Evolutionary conservation across 2,329 filamentous ascomycete genomes (phyloP), one percentile per base, ranked within the genome.

Genomic region (Epicoccum sorghinum): DNA sequence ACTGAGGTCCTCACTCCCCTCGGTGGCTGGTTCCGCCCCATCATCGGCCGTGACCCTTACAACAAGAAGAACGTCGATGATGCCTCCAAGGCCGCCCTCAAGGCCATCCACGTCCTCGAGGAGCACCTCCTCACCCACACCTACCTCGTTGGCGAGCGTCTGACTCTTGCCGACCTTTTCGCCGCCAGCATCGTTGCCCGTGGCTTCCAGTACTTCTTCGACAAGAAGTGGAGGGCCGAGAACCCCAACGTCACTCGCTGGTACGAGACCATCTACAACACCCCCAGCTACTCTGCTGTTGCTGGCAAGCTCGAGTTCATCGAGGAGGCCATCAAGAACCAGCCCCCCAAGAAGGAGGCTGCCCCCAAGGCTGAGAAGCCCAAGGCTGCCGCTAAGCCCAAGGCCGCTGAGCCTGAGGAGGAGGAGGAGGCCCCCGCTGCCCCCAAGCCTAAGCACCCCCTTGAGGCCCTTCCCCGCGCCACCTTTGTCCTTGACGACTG

Each of bases 41-140:
- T 98, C 67, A 77, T 91, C 68, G 95, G 95, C 75, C 81, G 83
- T 71, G 85, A 86, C 70, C 82, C 87, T 66, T 99, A 98, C 87
- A 98, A 97, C 89, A 99, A 98, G 91, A 97, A 96, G 90, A 82
- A 80, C 73, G 89, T 95, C 59, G 93, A 98, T 51, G 91, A 96
- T 25, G 79, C 84, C 66, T 80, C 86, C 75, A 90, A 91, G 82
- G 81, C 77, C 60, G 79, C 89, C 56, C 78, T 84, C 68, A 89
- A 88, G 82, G 86, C 83, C 66, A 71, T 96, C 68, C 78, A 81
- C 60, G 84, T 90, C 66, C 81, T 95, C 51, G 95, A 99, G 83
- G 83, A 89, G 75, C 90, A 98, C 83, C 89, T 99, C 68, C 82
- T 88, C 65, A 83, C 89, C 82, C 91, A 96, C 87, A 99, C 95